Evolutionary conservation across 257 asterid genomes (phyloP).

Genomic region (Leptodermis oblonga): DNA sequence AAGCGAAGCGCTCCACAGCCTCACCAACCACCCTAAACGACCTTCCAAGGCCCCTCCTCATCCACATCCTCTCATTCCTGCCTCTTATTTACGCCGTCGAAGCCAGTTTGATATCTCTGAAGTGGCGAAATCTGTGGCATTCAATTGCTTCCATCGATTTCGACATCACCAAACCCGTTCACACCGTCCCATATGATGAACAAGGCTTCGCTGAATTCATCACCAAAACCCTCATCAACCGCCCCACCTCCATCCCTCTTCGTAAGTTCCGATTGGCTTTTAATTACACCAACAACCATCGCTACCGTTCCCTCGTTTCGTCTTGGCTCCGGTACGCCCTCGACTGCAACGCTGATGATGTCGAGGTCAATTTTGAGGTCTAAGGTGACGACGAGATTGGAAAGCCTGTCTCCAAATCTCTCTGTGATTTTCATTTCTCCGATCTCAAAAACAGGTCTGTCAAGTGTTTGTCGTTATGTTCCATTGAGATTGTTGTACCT

Average conservation of each 20-base stretch:
- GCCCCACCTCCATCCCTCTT: slow-evolving; percentile 6
- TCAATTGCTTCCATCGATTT: neutral
- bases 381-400: neutral
- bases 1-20: neutral
- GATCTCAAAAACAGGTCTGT: neutral
- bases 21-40: slow-evolving; percentile 1
- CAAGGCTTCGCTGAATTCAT: neutral
- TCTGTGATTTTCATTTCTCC: neutral
- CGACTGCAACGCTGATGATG: neutral
- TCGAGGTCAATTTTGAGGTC: neutral
- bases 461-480: neutral
- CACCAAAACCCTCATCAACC: slow-evolving; percentile 6
- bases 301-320: slow-evolving; percentile 5
- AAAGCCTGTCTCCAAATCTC: too few species aligned
- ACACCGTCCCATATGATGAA: neutral
- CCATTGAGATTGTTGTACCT: neutral
- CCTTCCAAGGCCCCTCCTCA: neutral
- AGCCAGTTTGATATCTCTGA: neutral
- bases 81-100: neutral
- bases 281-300: neutral
- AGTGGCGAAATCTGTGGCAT: slow-evolving; percentile 11
- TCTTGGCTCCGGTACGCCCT: slow-evolving; percentile 9
- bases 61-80: neutral
- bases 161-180: neutral
- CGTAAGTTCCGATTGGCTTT: neutral